Conservation (phyloP, 2,329 filamentous ascomycete species). For the Ophiostoma pallidulum region DNA sequence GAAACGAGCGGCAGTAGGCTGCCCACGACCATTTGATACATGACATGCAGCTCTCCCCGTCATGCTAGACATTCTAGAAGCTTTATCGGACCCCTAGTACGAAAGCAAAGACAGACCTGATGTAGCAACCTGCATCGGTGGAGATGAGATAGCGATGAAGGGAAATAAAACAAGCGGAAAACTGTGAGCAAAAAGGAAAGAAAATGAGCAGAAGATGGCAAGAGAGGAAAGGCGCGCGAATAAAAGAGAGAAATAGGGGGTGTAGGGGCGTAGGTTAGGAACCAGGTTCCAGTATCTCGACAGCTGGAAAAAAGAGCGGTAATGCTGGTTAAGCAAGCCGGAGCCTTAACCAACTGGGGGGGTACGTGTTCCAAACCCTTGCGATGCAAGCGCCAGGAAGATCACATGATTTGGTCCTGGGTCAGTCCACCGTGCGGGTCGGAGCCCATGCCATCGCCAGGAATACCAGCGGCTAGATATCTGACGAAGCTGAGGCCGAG, state of each 20-base stretch:
- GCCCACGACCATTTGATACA: no score
- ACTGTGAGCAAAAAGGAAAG: not conserved
- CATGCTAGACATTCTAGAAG: no score
- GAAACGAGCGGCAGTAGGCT: no score
- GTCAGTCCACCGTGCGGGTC: constrained; percentile 67
- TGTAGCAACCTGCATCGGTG: not conserved
- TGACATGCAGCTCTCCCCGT: no score
- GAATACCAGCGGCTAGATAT: constrained; percentile 60
- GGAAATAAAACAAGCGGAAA: not conserved
- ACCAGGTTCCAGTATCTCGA: no score
- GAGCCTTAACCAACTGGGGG: no score
- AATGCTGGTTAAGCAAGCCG: not conserved
- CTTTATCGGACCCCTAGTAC: no score
- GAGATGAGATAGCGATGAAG: not conserved
- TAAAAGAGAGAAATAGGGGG: no score
- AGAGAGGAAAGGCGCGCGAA: no score
- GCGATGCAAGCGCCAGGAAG: not conserved
- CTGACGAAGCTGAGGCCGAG: constrained; percentile 90
- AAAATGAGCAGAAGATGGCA: not conserved
- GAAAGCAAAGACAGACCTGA: not conserved
- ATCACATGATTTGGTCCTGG: constrained; percentile 96
- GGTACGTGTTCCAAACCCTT: no score
- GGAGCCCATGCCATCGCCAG: constrained; percentile 72
- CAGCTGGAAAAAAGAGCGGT: not conserved
- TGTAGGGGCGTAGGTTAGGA: no score